A percentile compares a stretch with the other conserved stretches of the same genome.
phyloP scores from a whole-genome alignment of 495 filamentous ascomycete genomes.

The Elaphomyces granulatus region DNA sequence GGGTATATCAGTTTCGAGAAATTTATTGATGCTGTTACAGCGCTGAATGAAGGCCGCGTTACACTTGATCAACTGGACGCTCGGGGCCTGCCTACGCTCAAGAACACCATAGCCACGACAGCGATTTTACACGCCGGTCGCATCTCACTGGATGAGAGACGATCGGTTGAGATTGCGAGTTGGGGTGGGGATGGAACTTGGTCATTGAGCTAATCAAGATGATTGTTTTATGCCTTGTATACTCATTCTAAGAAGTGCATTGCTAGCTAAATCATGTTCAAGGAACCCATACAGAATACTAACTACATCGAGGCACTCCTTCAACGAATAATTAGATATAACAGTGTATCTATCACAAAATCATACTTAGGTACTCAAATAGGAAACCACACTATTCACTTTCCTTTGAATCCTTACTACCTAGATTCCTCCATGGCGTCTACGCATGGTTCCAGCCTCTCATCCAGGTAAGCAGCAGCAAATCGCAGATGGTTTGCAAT shows the following conservation, averaged over 20 bases:
- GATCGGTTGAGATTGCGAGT: slow-evolving; percentile 57
- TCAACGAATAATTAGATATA: not conserved
- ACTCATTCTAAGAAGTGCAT: too few relatives aligned
- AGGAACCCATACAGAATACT: too few relatives aligned
- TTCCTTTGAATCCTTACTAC: too few relatives aligned
- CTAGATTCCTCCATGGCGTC: too few relatives aligned
- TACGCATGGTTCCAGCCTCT: too few relatives aligned
- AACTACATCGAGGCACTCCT: too few relatives aligned
- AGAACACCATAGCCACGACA: slow-evolving; percentile 79
- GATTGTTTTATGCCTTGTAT: too few relatives aligned
- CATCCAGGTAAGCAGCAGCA: too few relatives aligned
- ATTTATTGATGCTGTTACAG: slow-evolving; percentile 76
- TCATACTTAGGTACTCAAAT: not conserved
- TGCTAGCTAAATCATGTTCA: not conserved
- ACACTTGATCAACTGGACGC: slow-evolving; percentile 62
- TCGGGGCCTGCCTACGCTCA: slow-evolving; percentile 68
- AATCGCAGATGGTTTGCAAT: too few relatives aligned
- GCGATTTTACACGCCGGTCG: slow-evolving; percentile 83
- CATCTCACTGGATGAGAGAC: slow-evolving; percentile 62
- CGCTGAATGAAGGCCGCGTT: slow-evolving; percentile 55
- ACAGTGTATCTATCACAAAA: not conserved
- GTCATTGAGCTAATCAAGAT: slow-evolving; percentile 59
- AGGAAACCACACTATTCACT: too few relatives aligned
- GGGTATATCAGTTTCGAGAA: slow-evolving; percentile 93
- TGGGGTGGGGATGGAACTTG: slow-evolving; percentile 40